phyloP scores from a whole-genome alignment of 164 flowering plant species.

The Tetracentron sinense region DNA sequence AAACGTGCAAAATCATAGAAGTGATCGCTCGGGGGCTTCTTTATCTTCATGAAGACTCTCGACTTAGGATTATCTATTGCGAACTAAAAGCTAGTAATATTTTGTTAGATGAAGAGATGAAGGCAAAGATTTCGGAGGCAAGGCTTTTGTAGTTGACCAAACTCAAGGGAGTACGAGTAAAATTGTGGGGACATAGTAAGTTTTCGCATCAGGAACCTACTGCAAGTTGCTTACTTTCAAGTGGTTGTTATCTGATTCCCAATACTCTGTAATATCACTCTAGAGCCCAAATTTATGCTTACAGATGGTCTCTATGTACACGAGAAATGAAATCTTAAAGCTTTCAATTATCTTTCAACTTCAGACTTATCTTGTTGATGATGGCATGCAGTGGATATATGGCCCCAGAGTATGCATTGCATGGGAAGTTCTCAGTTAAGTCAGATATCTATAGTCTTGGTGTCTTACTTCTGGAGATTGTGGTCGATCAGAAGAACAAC shows the following conservation, averaged over 20 bases:
- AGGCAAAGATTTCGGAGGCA: slow-evolving; percentile 18
- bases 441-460: slow-evolving; percentile 28
- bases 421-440: slow-evolving; percentile 23
- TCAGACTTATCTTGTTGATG: background rate
- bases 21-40: slow-evolving; percentile 18
- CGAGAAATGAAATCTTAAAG: too few relatives aligned
- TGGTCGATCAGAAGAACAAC: slow-evolving; percentile 19
- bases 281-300: too few relatives aligned
- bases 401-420: slow-evolving; percentile 28
- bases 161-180: slow-evolving; percentile 12
- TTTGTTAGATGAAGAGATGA: slow-evolving; percentile 14
- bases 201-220: background rate
- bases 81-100: slow-evolving; percentile 19
- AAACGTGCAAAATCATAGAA: slow-evolving; percentile 16
- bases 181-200: slow-evolving; percentile 19
- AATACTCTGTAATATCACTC: too few relatives aligned
- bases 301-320: too few relatives aligned
- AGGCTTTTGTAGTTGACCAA: slow-evolving; percentile 14
- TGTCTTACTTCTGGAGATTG: slow-evolving; percentile 24
- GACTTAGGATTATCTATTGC: slow-evolving; percentile 14
- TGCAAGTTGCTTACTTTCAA: too few relatives aligned
- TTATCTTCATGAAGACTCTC: slow-evolving; percentile 21
- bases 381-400: slow-evolving; percentile 28
- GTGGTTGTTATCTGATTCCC: too few relatives aligned
- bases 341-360: background rate